Conservation (phyloP, 805 yeast species). For the Nakazawaea sp. region DNA sequence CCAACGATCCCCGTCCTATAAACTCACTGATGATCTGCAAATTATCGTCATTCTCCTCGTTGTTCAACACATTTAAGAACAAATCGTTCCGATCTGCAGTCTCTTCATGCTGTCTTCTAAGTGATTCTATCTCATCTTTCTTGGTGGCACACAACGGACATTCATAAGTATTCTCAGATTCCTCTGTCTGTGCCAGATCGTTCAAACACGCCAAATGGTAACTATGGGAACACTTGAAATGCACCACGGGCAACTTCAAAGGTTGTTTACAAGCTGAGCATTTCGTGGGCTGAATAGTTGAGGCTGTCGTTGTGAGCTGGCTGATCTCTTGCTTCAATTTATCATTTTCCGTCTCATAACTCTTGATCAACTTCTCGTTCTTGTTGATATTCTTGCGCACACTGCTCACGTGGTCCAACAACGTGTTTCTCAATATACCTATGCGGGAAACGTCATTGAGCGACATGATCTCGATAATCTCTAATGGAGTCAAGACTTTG, state of each 20-base stretch:
- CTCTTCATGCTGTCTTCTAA: slow-evolving; percentile 54
- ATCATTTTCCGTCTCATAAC: slow-evolving; percentile 62
- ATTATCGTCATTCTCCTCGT: slow-evolving; percentile 43
- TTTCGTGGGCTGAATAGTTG: slow-evolving; percentile 50
- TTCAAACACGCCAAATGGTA: slow-evolving; percentile 77
- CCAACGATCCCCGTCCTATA: slow-evolving; percentile 85
- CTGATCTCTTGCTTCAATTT: slow-evolving; percentile 48
- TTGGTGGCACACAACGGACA: slow-evolving; percentile 82
- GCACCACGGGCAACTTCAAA: slow-evolving; percentile 73
- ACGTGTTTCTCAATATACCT: slow-evolving; percentile 64
- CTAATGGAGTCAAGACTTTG: slow-evolving; percentile 64
- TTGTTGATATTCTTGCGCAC: slow-evolving; percentile 63
- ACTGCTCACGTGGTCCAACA: slow-evolving; percentile 52
- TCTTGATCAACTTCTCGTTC: slow-evolving; percentile 56
- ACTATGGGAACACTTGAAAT: slow-evolving; percentile 81
- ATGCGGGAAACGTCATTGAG: slow-evolving; percentile 56
- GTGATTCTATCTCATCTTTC: slow-evolving; percentile 53
- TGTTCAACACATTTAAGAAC: slow-evolving; percentile 50
- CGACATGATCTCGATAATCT: slow-evolving; percentile 65
- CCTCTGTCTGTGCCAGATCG: slow-evolving; percentile 24
- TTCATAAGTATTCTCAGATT: slow-evolving; percentile 17
- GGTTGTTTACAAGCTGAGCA: slow-evolving; percentile 62
- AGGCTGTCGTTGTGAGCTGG: slow-evolving; percentile 37
- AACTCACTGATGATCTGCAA: slow-evolving; percentile 75
- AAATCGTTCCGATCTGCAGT: slow-evolving; percentile 56